phyloP scores from a whole-genome alignment of 768 basidiomycete species.

The Naematelia aurantialba region DNA sequence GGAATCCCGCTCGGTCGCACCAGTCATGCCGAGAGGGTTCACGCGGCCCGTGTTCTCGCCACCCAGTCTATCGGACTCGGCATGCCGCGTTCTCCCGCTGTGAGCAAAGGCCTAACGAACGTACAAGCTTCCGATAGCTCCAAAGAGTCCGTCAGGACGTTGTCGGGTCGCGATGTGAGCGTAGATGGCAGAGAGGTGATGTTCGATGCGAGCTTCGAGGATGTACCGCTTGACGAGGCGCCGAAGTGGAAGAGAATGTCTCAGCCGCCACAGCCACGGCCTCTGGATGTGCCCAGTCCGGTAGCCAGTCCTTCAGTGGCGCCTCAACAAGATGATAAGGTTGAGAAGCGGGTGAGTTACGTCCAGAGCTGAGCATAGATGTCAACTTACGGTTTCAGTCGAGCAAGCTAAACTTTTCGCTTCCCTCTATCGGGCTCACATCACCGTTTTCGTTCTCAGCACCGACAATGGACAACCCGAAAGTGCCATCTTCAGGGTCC shows the following conservation, averaged over 20 bases:
- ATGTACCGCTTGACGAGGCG: not conserved
- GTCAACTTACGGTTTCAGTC: conserved; percentile 16
- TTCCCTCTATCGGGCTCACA: conserved; percentile 38
- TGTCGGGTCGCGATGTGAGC: not conserved
- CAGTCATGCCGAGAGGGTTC: conserved; percentile 38
- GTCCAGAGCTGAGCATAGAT: not conserved
- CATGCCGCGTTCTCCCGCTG: conserved; percentile 41
- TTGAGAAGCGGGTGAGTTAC: conserved; percentile 31
- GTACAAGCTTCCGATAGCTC: not conserved
- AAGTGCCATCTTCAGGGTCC: conserved; percentile 1
- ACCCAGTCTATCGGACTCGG: conserved; percentile 47
- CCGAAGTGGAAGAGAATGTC: conserved; percentile 27
- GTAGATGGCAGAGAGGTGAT: conserved; percentile 13
- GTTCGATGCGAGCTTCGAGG: conserved; percentile 14
- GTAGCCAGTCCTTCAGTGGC: conserved; percentile 24
- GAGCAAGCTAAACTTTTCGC: conserved; percentile 33
- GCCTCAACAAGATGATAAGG: conserved; percentile 10
- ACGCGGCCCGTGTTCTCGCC: conserved; percentile 43
- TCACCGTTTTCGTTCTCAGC: conserved; percentile 18
- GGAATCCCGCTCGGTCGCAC: conserved; percentile 45
- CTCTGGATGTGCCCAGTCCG: conserved; percentile 41
- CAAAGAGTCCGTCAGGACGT: not conserved
- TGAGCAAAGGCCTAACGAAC: conserved; percentile 11
- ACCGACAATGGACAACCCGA: conserved; percentile 19
- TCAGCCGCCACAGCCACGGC: conserved; percentile 39